phyloP scores from a whole-genome alignment of 345 rosid species.

The Camelina sativa region DNA sequence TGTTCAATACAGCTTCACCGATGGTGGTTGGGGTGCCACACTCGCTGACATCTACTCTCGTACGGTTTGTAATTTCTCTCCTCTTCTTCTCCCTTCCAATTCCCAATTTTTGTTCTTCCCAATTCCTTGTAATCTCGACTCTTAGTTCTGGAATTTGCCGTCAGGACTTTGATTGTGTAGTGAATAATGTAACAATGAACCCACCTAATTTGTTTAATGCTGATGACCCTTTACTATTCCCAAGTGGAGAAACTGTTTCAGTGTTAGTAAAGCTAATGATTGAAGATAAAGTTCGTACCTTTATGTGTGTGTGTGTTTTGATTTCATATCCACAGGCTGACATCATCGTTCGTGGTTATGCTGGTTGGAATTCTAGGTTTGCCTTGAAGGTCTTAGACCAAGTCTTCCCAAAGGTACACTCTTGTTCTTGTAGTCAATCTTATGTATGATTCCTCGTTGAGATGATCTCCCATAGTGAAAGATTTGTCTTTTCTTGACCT shows the following conservation, averaged over 20 bases:
- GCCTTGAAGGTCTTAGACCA: slow-evolving; percentile 69
- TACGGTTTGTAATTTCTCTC: slow-evolving; percentile 46
- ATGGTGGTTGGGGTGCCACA: slow-evolving; percentile 84
- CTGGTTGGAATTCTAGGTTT: slow-evolving; percentile 86
- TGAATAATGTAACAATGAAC: neutral
- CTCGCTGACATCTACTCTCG: slow-evolving; percentile 83
- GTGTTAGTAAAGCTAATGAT: slow-evolving; percentile 31
- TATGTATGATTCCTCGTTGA: slow-evolving; percentile 5
- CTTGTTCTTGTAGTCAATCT: neutral
- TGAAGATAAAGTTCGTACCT: slow-evolving; percentile 9
- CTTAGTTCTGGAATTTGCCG: neutral
- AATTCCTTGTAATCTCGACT: neutral
- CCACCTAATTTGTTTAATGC: neutral
- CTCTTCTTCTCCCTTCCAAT: neutral
- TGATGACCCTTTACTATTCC: neutral
- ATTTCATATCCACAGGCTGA: slow-evolving; percentile 63
- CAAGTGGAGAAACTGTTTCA: neutral
- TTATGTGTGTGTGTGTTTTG: neutral
- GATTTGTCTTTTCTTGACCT: slow-evolving; percentile 1
- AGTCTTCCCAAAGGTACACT: slow-evolving; percentile 79
- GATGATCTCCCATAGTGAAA: neutral
- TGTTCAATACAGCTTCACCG: slow-evolving; percentile 68
- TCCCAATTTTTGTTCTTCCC: neutral
- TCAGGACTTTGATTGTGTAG: neutral
- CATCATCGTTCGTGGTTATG: slow-evolving; percentile 74